These are phyloP conservation scores for Spathaspora sp. DNA, from an alignment of 805 yeast species.

Conservation along the genomic window DNA sequence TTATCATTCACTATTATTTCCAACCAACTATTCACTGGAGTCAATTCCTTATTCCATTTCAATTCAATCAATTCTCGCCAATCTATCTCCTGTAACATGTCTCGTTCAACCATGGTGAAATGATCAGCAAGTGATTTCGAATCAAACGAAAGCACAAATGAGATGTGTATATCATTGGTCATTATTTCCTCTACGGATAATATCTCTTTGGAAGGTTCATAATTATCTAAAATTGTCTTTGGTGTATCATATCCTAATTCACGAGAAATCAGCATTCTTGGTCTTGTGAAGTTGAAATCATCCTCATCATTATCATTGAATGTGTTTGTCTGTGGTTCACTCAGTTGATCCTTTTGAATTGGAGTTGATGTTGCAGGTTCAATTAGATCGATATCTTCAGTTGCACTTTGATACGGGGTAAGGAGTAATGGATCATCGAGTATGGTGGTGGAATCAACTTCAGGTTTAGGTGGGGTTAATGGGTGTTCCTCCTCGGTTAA, in stretches of 20 bases:
- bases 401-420: not conserved
- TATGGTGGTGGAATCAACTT: not conserved
- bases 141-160: slow-evolving; percentile 74
- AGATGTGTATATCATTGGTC: slow-evolving; percentile 59
- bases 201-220: slow-evolving; percentile 22
- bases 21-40: slow-evolving; percentile 80
- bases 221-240: slow-evolving; percentile 31
- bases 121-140: slow-evolving; percentile 72
- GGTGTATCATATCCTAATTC: slow-evolving; percentile 18
- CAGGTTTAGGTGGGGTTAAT: slow-evolving; percentile 24
- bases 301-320: not conserved
- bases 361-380: slow-evolving; percentile 11
- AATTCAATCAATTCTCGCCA: slow-evolving; percentile 86
- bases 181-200: slow-evolving; percentile 39
- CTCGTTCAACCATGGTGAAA: slow-evolving; percentile 82
- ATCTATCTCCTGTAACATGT: slow-evolving; percentile 78
- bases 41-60: slow-evolving; percentile 64
- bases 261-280: not conserved
- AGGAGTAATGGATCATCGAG: not conserved
- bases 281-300: not conserved
- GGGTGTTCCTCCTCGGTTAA: slow-evolving; percentile 22
- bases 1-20: slow-evolving; percentile 59
- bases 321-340: not conserved
- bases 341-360: slow-evolving; percentile 6
- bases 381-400: not conserved